Evolutionary conservation across 2,329 filamentous ascomycete species (phyloP).

Genomic region (Fusarium verticillioides): DNA sequence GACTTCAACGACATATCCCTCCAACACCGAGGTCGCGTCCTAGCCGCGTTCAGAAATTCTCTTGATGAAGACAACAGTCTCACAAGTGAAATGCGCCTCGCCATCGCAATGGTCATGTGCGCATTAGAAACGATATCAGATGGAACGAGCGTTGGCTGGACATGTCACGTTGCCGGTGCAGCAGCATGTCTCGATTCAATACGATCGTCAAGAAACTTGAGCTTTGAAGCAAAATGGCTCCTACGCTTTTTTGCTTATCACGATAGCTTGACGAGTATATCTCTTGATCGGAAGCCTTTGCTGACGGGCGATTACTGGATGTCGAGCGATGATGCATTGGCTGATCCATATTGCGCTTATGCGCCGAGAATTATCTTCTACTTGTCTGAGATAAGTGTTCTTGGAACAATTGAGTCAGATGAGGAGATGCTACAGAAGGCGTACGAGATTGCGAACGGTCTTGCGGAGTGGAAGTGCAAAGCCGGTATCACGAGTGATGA

Average conservation of each 20-base stretch:
- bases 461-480: neutral
- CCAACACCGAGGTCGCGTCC: neutral
- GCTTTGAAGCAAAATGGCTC: neutral
- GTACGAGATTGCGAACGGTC: neutral
- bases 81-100: neutral
- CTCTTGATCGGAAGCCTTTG: neutral
- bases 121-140: neutral
- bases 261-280: neutral
- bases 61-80: fast-evolving
- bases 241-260: neutral
- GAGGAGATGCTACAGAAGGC: neutral
- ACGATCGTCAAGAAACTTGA: neutral
- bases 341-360: neutral
- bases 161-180: neutral
- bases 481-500: neutral
- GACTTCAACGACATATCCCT: neutral
- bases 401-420: fast-evolving
- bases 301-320: neutral
- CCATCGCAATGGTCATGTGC: neutral
- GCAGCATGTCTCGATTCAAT: neutral
- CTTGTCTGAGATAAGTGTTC: fast-evolving
- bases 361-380: neutral
- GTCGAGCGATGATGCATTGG: neutral
- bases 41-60: fast-evolving
- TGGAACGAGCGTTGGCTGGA: neutral